Base-by-base conservation (phyloP, 73 alveolate species). In the Paramecium sexaurelia region DNA sequence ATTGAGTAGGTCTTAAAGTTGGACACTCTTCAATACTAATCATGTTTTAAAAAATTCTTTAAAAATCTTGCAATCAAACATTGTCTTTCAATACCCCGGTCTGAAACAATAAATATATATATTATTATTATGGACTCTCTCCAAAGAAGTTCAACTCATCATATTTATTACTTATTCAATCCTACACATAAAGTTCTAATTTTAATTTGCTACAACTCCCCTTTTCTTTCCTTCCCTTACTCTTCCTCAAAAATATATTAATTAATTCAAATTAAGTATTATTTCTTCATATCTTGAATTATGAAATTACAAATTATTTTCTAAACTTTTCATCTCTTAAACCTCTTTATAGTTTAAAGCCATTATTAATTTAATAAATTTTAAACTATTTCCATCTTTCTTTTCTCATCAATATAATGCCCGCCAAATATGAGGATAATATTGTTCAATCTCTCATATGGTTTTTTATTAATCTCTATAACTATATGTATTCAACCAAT, bases 1-100 rank as follows among this genome's bases (percentile, higher is more conserved):
- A 93, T 73, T 19, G 55, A 20, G 96, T 96, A n/a, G 98, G 98
- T 47, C 94, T 89, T 68, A 96, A 92, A 41, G 95, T 96, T 32
- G 96, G 97, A 67, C 97, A 92, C 41, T 84, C 94, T 19, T 67
- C 83, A 11, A 47, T 47, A 22, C 39, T 67, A 20, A 17, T 87
- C 91, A 71, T 85, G 83, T 61, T 26, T 61, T 61, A 61, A 61
- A 61, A 26, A 61, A 29, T 61, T 29, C 83, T 61, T n/a, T 29
- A 3, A 61, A 61, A 61, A 61, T 61, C 75, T 61, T 61, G 47
- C 83, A 61, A 61, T 61, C 83, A 61, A 61, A 61, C 83, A 61
- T 6, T 13, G 47, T 26, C 83, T 26, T 61, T 1, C 43, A 61
- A 61, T 29, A 61, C 83, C 83, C 83, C 83, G 83, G 83, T 61